phyloP scores from a whole-genome alignment of 805 yeast species.

The Kluyveromyces nonfermentans region DNA sequence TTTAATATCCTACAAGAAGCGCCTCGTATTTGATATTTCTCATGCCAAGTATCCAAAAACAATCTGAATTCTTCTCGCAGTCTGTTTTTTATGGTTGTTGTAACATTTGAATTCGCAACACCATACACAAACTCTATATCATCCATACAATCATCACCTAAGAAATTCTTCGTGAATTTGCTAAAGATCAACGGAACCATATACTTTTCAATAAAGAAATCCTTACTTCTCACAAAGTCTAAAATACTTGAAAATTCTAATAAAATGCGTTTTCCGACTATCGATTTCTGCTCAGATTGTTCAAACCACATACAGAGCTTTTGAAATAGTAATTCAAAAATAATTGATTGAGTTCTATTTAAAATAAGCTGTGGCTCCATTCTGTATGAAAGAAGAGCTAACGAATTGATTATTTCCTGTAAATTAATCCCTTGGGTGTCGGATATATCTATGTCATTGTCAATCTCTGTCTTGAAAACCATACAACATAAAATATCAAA shows the following conservation, averaged over 20 bases:
- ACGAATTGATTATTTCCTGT: background rate
- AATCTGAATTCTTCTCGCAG: conserved; percentile 7
- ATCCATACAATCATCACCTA: background rate
- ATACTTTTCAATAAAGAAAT: conserved; percentile 22
- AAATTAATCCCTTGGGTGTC: background rate
- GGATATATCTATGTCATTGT: background rate
- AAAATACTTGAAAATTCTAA: conserved; percentile 16
- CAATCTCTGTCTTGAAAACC: conserved; percentile 8
- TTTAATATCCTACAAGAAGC: conserved; percentile 5
- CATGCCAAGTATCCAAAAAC: conserved; percentile 17
- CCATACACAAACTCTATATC: background rate
- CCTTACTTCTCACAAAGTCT: conserved; percentile 13
- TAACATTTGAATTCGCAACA: background rate
- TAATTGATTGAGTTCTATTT: conserved; percentile 19
- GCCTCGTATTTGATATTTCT: conserved; percentile 6
- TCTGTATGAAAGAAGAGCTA: conserved; percentile 14
- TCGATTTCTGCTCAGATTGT: background rate
- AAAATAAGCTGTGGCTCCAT: conserved; percentile 11
- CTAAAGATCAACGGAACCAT: conserved; percentile 27
- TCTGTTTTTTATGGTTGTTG: conserved; percentile 1
- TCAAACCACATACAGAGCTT: conserved; percentile 3
- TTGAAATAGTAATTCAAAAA: conserved; percentile 10
- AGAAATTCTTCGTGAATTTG: background rate
- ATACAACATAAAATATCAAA: conserved; percentile 13
- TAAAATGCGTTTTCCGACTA: background rate